Evolutionary conservation across 345 rosid genomes (phyloP).

Genomic region (Acer saccharum): DNA sequence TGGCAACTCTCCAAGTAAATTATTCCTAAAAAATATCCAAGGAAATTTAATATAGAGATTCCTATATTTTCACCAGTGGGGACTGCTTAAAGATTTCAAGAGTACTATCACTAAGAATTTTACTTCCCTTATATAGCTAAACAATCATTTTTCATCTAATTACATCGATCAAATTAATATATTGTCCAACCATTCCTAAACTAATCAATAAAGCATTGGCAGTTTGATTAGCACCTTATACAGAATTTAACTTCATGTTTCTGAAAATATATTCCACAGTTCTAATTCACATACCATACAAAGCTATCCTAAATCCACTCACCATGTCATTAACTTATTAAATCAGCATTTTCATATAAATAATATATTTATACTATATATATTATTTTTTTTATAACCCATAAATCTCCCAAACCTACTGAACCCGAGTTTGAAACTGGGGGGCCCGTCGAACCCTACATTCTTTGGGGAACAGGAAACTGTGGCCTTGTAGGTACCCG

Average conservation of each 20-base stretch:
- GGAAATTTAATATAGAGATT: neutral
- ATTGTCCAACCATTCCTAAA: neutral
- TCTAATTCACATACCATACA: neutral
- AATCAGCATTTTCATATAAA: neutral
- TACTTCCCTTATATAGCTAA: neutral
- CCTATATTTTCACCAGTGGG: neutral
- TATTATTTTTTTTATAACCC: too few relatives aligned
- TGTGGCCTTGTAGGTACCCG: too few relatives aligned
- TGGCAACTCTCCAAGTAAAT: neutral
- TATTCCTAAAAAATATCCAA: neutral
- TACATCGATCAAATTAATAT: neutral
- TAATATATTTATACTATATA: too few relatives aligned
- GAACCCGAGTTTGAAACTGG: too few relatives aligned
- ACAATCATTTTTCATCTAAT: neutral
- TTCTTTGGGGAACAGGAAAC: too few relatives aligned
- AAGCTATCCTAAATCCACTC: neutral
- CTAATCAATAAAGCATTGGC: neutral
- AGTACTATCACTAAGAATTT: neutral
- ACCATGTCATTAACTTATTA: neutral
- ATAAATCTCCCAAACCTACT: too few relatives aligned
- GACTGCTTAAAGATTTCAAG: neutral
- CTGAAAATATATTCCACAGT: neutral
- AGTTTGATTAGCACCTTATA: neutral
- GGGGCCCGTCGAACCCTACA: too few relatives aligned
- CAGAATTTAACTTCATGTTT: neutral